Percentiles rank a stretch among this genome's conserved stretches.
phyloP scores from a whole-genome alignment of 2,329 filamentous ascomycete genomes.

The Parafenestella ontariensis region DNA sequence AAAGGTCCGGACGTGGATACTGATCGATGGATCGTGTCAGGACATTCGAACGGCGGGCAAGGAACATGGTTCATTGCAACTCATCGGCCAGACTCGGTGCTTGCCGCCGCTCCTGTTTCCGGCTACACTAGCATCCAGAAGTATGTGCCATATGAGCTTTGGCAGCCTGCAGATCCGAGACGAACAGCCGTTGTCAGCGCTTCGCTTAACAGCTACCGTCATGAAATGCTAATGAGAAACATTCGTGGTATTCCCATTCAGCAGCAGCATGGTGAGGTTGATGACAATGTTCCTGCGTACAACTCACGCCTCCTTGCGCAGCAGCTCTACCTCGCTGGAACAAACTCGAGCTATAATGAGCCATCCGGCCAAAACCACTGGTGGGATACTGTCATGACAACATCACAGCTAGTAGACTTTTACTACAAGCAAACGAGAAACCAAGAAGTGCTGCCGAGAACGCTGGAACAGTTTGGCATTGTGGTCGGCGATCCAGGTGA shows the following conservation, averaged over 20 bases:
- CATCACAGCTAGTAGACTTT: slow-evolving; percentile 56
- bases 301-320: slow-evolving; percentile 63
- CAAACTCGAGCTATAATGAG: slow-evolving; percentile 58
- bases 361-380: slow-evolving; percentile 41
- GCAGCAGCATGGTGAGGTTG: slow-evolving; percentile 63
- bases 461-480: slow-evolving; percentile 53
- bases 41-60: slow-evolving; percentile 68
- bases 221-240: slow-evolving; percentile 63
- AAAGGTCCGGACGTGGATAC: slow-evolving; percentile 54
- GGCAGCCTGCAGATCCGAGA: slow-evolving; percentile 62
- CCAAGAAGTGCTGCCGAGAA: slow-evolving; percentile 22
- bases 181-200: slow-evolving; percentile 57
- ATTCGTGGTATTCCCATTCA: slow-evolving; percentile 60
- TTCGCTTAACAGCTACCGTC: slow-evolving; percentile 60
- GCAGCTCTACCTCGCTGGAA: slow-evolving; percentile 53
- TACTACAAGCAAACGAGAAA: slow-evolving; percentile 50
- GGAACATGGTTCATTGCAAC: slow-evolving; percentile 64
- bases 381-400: slow-evolving; percentile 59
- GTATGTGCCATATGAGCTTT: slow-evolving; percentile 65
- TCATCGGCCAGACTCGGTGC: slow-evolving; percentile 63
- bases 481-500: slow-evolving; percentile 61
- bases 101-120: slow-evolving; percentile 64
- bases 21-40: slow-evolving; percentile 60
- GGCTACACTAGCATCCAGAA: slow-evolving; percentile 66
- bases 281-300: slow-evolving; percentile 66